Conservation (phyloP, 495 filamentous ascomycete genomes). For the Cairneyella variabilis region DNA sequence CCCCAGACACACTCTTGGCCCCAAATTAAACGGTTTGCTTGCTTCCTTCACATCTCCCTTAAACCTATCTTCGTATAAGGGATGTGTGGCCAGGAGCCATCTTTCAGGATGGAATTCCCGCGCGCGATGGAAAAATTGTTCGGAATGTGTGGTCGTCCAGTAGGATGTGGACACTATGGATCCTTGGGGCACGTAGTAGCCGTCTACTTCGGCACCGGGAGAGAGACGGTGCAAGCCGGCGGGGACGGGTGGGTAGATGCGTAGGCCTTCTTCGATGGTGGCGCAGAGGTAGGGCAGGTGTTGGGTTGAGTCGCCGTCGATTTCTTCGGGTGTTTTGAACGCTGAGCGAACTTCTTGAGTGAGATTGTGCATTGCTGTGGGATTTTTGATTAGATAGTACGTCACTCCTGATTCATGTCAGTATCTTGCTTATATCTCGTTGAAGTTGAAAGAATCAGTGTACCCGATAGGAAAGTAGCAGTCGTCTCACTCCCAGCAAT, state of each 20-base stretch:
- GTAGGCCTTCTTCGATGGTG: slow-evolving; percentile 46
- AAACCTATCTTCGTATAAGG: neutral
- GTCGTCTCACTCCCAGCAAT: slow-evolving; percentile 28
- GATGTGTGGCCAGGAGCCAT: slow-evolving; percentile 19
- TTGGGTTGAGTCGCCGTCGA: slow-evolving; percentile 37
- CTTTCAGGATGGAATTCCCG: slow-evolving; percentile 33
- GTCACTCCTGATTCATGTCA: slow-evolving; percentile 36
- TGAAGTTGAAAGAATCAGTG: neutral
- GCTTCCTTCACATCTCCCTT: neutral
- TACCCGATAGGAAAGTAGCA: neutral
- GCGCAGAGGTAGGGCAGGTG: slow-evolving; percentile 46
- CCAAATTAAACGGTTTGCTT: slow-evolving; percentile 25
- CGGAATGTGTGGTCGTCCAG: slow-evolving; percentile 28
- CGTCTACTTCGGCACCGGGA: slow-evolving; percentile 32
- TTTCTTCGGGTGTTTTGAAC: slow-evolving; percentile 47
- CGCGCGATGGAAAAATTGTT: slow-evolving; percentile 42
- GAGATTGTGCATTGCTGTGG: slow-evolving; percentile 38
- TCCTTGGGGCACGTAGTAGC: slow-evolving; percentile 36
- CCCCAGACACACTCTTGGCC: slow-evolving; percentile 59
- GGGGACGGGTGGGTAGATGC: slow-evolving; percentile 36
- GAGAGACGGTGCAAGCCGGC: slow-evolving; percentile 30
- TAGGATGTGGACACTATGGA: slow-evolving; percentile 46
- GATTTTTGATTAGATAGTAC: slow-evolving; percentile 43
- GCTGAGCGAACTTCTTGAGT: slow-evolving; percentile 46
- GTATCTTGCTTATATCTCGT: slow-evolving; percentile 50